Conservation (phyloP, 805 yeast genomes). For the Saccharomycopsis malanga region DNA sequence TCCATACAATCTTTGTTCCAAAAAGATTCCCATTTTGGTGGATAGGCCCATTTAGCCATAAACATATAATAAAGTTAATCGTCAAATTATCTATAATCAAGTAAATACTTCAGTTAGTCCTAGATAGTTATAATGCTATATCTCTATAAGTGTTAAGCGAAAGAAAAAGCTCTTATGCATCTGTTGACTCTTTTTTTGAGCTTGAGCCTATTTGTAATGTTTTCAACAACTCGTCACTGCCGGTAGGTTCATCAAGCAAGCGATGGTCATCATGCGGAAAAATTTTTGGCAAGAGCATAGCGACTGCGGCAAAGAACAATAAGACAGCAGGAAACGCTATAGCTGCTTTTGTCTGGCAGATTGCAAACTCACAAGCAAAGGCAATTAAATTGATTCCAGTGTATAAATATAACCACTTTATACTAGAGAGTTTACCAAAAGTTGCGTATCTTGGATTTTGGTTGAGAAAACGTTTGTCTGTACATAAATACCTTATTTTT, state of each 20-base stretch:
- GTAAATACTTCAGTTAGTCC: too few species aligned
- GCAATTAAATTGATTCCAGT: slow-evolving; percentile 55
- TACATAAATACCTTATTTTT: slow-evolving; percentile 53
- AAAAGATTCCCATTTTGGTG: too few species aligned
- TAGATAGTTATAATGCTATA: too few species aligned
- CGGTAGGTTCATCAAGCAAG: slow-evolving; percentile 47
- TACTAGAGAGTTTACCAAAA: slow-evolving; percentile 8
- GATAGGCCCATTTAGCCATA: too few species aligned
- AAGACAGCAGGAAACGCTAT: slow-evolving; percentile 90
- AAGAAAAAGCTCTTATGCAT: too few species aligned
- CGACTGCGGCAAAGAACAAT: slow-evolving; percentile 53
- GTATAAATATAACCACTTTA: slow-evolving; percentile 50
- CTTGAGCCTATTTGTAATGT: slow-evolving; percentile 8
- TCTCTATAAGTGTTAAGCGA: too few species aligned
- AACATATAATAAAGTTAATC: too few species aligned
- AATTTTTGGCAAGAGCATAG: slow-evolving; percentile 55
- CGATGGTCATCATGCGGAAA: slow-evolving; percentile 57
- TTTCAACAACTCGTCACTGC: slow-evolving; percentile 10
- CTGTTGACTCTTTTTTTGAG: too few species aligned
- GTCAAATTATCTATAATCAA: too few species aligned
- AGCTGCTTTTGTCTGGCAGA: slow-evolving; percentile 82
- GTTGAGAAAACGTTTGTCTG: slow-evolving; percentile 44
- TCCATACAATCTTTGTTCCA: too few species aligned
- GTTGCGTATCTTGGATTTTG: slow-evolving; percentile 26
- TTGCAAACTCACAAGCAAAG: slow-evolving; percentile 73